A percentile compares a stretch with the other conserved stretches of the same genome.
These are phyloP conservation scores for Polytrichum commune DNA, from an alignment of 225 moss, liverwort and hornwort species.

Conservation along the genomic window DNA sequence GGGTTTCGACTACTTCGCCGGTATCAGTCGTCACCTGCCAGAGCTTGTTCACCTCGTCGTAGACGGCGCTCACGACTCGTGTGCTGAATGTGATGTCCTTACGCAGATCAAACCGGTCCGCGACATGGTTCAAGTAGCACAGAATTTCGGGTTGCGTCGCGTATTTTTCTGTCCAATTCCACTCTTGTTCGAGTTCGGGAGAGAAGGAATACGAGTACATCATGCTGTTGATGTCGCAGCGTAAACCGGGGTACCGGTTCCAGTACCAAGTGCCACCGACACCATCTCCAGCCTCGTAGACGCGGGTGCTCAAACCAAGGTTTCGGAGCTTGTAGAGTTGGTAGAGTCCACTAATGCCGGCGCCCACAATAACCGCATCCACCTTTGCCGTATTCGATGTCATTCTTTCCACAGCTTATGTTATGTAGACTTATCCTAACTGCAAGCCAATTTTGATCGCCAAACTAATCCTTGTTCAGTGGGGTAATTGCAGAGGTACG, in stretches of 20 bases:
- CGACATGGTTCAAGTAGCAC: slow-evolving; percentile 36
- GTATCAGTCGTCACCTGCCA: slow-evolving; percentile 36
- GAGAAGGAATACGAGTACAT: slow-evolving; percentile 47
- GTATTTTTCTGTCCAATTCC: slow-evolving; percentile 48
- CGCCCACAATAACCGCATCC: slow-evolving; percentile 29
- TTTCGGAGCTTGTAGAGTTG: slow-evolving; percentile 29
- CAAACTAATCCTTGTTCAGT: too few species aligned
- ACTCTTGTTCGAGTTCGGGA: slow-evolving; percentile 38
- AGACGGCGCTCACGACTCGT: slow-evolving; percentile 27
- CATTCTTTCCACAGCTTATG: too few species aligned
- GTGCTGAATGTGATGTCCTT: slow-evolving; percentile 33
- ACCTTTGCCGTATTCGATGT: slow-evolving; percentile 13
- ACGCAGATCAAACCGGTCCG: slow-evolving; percentile 42
- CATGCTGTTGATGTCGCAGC: slow-evolving; percentile 37
- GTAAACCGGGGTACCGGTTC: slow-evolving; percentile 41
- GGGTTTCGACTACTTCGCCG: slow-evolving; percentile 14
- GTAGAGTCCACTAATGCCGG: slow-evolving; percentile 32
- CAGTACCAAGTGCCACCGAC: slow-evolving; percentile 51
- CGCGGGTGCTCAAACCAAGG: slow-evolving; percentile 11
- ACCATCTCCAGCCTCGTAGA: slow-evolving; percentile 30
- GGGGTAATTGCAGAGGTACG: too few species aligned
- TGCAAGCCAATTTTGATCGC: too few species aligned
- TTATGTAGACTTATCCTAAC: too few species aligned
- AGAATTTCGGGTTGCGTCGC: slow-evolving; percentile 17
- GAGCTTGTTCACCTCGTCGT: slow-evolving; percentile 7